Evolutionary conservation across 176 grass and related monocot species (phyloP).

Genomic region (Eragrostis nindensis): DNA sequence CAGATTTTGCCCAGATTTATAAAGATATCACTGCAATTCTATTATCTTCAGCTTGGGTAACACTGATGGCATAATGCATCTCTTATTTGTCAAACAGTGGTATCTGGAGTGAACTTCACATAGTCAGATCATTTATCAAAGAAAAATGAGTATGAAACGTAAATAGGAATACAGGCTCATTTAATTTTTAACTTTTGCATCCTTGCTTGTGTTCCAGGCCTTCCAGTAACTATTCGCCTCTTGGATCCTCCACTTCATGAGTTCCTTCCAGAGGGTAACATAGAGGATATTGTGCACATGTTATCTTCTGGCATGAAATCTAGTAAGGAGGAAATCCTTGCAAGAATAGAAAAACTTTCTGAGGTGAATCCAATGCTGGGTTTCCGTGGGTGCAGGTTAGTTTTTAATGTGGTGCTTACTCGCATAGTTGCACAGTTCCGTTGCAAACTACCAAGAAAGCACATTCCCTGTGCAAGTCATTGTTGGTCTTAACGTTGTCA

Average conservation of each 20-base stretch:
- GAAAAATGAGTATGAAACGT: neutral
- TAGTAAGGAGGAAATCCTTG: constrained; percentile 68
- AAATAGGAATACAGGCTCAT: neutral
- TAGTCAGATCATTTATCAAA: neutral
- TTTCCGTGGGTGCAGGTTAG: constrained; percentile 92
- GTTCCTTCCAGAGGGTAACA: constrained; percentile 85
- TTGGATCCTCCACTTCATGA: constrained; percentile 93
- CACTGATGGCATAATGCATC: neutral
- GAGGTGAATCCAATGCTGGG: constrained; percentile 99
- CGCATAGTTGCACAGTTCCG: neutral
- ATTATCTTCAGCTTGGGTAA: constrained; percentile 5
- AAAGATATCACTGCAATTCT: neutral
- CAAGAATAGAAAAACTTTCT: constrained; percentile 85
- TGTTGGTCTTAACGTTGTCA: neutral
- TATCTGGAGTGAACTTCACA: neutral
- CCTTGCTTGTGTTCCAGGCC: constrained; percentile 54
- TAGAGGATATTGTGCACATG: constrained; percentile 73
- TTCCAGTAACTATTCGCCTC: constrained; percentile 85
- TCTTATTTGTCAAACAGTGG: neutral
- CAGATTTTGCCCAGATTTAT: neutral
- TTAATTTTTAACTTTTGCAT: neutral
- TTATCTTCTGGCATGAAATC: constrained; percentile 68
- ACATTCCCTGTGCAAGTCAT: neutral
- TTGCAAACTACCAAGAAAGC: neutral
- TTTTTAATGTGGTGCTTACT: constrained; percentile 32